Percentiles rank a stretch among this genome's conserved stretches.
Evolutionary conservation across 169 alveolate species (phyloP).

Genomic region (Sarcocystis neurona): DNA sequence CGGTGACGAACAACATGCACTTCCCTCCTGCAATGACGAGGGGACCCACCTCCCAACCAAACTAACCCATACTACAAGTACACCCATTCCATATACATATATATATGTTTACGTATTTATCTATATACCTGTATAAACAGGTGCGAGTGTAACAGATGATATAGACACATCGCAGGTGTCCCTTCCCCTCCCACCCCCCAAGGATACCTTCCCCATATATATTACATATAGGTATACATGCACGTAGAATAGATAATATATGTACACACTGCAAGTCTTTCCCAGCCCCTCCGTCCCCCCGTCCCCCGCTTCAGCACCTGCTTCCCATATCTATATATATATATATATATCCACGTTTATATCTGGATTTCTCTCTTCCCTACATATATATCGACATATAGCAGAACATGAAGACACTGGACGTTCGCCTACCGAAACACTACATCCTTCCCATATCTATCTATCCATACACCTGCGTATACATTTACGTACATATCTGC

Average conservation of each 20-base stretch:
- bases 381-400: not conserved
- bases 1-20: too few relatives aligned
- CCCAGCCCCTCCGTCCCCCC: not conserved
- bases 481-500: too few relatives aligned
- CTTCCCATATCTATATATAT: not conserved
- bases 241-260: not conserved
- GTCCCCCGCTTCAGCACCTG: not conserved
- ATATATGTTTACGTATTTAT: too few relatives aligned
- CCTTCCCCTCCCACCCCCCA: too few relatives aligned
- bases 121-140: not conserved
- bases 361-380: not conserved
- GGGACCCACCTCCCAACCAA: not conserved
- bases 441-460: too few relatives aligned
- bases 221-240: not conserved
- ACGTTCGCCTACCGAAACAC: too few relatives aligned
- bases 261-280: not conserved
- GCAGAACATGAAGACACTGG: too few relatives aligned
- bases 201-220: not conserved
- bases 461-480: too few relatives aligned
- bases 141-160: not conserved
- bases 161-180: too few relatives aligned
- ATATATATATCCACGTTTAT: not conserved
- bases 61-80: not conserved
- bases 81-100: not conserved
- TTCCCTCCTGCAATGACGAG: too few relatives aligned